Percentiles rank a stretch among this genome's conserved stretches.
These are phyloP conservation scores for Rosa multiflora DNA, from an alignment of 306 rosid genomes.

Conservation along the genomic window DNA sequence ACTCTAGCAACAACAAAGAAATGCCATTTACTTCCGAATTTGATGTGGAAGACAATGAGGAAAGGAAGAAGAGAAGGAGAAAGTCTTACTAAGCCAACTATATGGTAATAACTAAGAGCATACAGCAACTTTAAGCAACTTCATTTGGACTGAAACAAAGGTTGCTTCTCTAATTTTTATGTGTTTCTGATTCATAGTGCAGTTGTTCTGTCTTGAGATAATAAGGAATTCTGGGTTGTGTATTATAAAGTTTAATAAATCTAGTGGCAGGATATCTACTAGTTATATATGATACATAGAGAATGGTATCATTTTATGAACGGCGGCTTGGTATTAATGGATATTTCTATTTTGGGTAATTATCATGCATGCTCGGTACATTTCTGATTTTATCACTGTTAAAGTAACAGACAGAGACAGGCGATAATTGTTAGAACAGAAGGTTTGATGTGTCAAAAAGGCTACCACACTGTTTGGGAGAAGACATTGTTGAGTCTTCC, in stretches of 20 bases:
- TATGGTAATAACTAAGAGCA: not conserved
- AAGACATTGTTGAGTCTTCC: too few relatives aligned
- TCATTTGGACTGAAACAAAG: not conserved
- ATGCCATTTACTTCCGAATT: not conserved
- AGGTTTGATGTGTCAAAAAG: too few relatives aligned
- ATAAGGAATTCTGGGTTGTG: not conserved
- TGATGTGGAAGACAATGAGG: not conserved
- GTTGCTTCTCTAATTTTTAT: not conserved
- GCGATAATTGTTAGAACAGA: too few relatives aligned
- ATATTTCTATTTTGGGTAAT: too few relatives aligned
- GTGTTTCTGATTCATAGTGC: not conserved
- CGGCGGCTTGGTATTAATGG: too few relatives aligned
- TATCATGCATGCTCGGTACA: too few relatives aligned
- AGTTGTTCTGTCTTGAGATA: not conserved
- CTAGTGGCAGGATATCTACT: too few relatives aligned
- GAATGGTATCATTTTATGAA: too few relatives aligned
- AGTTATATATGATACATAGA: too few relatives aligned
- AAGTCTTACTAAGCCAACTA: not conserved
- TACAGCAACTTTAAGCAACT: not conserved
- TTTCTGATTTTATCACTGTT: too few relatives aligned
- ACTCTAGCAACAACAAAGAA: not conserved
- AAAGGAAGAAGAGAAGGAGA: not conserved
- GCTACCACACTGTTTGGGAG: too few relatives aligned
- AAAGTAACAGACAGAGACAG: too few relatives aligned
- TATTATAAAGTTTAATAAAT: not conserved